Evolutionary conservation across 1,139 yeast species (phyloP).

Genomic region (Geotrichum aggregatum): DNA sequence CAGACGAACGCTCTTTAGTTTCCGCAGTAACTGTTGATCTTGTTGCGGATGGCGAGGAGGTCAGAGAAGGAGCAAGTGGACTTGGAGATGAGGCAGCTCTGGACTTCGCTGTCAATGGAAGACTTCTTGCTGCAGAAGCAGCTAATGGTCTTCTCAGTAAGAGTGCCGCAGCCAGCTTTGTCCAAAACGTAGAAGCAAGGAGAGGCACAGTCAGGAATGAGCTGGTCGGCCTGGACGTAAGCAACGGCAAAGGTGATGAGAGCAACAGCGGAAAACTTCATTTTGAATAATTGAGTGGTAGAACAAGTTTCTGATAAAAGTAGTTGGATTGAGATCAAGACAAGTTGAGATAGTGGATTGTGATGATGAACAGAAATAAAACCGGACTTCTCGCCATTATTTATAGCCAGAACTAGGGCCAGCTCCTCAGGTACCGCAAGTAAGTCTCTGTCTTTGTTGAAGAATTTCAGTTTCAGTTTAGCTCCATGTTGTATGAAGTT

Average conservation of each 20-base stretch:
- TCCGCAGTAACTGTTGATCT: constrained; percentile 8
- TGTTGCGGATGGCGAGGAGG: constrained; percentile 10
- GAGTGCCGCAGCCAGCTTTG: constrained; percentile 18
- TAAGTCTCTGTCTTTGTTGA: too few species aligned
- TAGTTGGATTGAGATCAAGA: not conserved
- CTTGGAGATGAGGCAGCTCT: constrained; percentile 11
- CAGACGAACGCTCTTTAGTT: too few species aligned
- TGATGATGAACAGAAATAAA: not conserved
- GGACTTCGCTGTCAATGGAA: constrained; percentile 5
- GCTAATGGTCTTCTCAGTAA: constrained; percentile 7
- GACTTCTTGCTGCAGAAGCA: constrained; percentile 18
- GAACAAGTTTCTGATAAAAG: not conserved
- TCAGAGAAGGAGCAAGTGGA: constrained; percentile 10
- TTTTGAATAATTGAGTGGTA: not conserved
- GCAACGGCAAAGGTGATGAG: constrained; percentile 1
- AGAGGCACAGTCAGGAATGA: constrained; percentile 13
- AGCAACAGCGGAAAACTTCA: constrained; percentile 3
- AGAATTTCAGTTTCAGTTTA: too few species aligned
- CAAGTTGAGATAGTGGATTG: not conserved
- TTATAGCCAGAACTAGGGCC: not conserved
- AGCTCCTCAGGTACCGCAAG: too few species aligned
- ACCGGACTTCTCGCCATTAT: not conserved
- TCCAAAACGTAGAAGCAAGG: constrained; percentile 11
- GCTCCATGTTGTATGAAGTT: too few species aligned
- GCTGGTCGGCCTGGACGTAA: constrained; percentile 2